phyloP scores from a whole-genome alignment of 768 basidiomycete genomes.

The Termitomyces sp. region DNA sequence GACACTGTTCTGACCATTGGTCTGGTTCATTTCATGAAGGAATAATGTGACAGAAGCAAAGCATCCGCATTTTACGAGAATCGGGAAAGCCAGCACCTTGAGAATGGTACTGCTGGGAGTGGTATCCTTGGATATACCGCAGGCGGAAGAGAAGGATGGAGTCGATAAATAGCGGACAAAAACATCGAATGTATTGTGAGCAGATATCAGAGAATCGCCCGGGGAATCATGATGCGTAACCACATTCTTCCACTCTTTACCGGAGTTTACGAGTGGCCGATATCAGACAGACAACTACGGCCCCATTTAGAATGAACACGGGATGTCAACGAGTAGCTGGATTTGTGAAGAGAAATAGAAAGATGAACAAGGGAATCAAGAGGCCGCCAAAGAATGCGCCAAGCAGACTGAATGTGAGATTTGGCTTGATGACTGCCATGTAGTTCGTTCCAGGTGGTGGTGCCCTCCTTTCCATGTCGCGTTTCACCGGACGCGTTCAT shows the following conservation, averaged over 20 bases:
- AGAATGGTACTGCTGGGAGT: slow-evolving; percentile 12
- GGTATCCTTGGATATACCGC: slow-evolving; percentile 25
- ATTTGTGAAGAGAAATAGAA: slow-evolving; percentile 27
- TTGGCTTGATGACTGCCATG: slow-evolving; percentile 20
- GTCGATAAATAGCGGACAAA: slow-evolving; percentile 30
- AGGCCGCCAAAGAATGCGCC: slow-evolving; percentile 21
- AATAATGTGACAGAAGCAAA: slow-evolving; percentile 17
- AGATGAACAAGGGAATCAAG: slow-evolving; percentile 26
- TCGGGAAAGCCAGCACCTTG: slow-evolving; percentile 20
- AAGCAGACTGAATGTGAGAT: slow-evolving; percentile 21
- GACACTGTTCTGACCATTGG: background rate
- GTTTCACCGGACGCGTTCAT: no score
- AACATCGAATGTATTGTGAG: slow-evolving; percentile 17
- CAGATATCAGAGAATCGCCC: slow-evolving; percentile 14
- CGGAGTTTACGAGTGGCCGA: slow-evolving; percentile 14
- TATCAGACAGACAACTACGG: no score
- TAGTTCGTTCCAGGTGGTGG: slow-evolving; percentile 11
- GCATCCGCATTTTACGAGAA: slow-evolving; percentile 25
- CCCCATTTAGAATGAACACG: slow-evolving; percentile 28
- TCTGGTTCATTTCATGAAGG: background rate
- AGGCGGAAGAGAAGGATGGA: slow-evolving; percentile 30
- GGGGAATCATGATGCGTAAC: slow-evolving; percentile 15
- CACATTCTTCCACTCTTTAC: background rate
- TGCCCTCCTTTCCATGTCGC: no score
- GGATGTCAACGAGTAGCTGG: slow-evolving; percentile 17